Evolutionary conservation across 768 basidiomycete genomes (phyloP).

Genomic region (Rhizopogon sp.): DNA sequence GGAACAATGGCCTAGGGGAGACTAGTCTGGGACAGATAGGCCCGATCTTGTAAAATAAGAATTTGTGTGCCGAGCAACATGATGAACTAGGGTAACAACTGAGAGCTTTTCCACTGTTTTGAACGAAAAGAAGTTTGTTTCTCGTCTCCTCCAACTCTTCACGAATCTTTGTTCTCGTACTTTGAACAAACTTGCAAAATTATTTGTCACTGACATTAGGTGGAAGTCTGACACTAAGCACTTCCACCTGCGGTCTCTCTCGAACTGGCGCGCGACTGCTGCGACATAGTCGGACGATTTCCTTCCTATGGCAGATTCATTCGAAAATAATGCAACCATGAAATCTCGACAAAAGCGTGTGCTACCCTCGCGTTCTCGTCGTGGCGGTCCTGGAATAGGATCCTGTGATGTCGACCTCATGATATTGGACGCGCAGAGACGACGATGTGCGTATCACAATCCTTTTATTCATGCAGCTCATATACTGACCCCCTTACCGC

Average conservation of each 20-base stretch:
- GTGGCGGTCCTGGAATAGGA: constrained; percentile 79
- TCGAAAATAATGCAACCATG: constrained; percentile 25
- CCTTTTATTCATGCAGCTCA: constrained; percentile 2
- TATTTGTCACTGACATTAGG: neutral
- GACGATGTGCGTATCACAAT: constrained; percentile 53
- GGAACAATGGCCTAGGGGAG: too few relatives aligned
- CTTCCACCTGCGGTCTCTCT: neutral
- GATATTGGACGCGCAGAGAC: constrained; percentile 78
- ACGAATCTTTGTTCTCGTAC: neutral
- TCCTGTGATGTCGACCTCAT: constrained; percentile 75
- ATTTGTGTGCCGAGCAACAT: too few relatives aligned
- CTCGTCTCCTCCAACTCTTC: neutral
- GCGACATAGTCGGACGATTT: neutral
- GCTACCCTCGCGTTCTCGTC: constrained; percentile 73
- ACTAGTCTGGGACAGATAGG: too few relatives aligned
- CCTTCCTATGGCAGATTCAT: constrained; percentile 28
- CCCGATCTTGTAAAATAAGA: too few relatives aligned
- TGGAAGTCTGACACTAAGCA: neutral
- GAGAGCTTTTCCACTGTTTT: too few relatives aligned
- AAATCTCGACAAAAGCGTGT: constrained; percentile 68
- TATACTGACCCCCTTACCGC: constrained; percentile 15
- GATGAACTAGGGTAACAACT: too few relatives aligned
- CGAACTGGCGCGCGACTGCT: neutral
- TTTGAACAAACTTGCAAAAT: neutral
- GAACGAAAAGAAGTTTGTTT: neutral